These are phyloP conservation scores for Irpex lacteus DNA, from an alignment of 1,284 basidiomycete species.

Conservation along the genomic window DNA sequence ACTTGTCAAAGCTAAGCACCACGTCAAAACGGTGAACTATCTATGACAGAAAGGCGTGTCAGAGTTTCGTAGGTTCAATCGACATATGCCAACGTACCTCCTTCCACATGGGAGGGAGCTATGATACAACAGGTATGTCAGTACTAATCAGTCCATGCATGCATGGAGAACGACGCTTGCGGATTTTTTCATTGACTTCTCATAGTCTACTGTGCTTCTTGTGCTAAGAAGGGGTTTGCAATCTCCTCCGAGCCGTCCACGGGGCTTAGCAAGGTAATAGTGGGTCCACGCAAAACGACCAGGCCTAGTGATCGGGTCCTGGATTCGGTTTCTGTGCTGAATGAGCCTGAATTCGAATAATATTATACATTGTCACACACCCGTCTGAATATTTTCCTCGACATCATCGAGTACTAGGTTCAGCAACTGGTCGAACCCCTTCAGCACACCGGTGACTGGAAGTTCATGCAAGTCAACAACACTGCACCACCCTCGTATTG, in stretches of 20 bases:
- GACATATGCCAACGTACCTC: too few species aligned
- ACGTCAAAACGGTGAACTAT: too few species aligned
- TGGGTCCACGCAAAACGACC: conserved; percentile 88
- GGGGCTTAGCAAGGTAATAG: conserved; percentile 88
- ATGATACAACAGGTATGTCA: neutral
- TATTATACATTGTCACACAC: conserved; percentile 35
- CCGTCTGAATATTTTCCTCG: conserved; percentile 64
- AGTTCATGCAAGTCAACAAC: conserved; percentile 5
- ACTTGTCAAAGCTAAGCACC: too few species aligned
- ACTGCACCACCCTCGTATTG: neutral
- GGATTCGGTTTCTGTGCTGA: conserved; percentile 56
- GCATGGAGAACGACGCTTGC: neutral
- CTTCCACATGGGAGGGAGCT: too few species aligned
- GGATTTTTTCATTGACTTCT: neutral
- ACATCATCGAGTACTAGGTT: conserved; percentile 95
- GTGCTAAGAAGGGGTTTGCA: conserved; percentile 73
- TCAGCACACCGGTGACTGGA: conserved; percentile 86
- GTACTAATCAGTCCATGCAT: neutral
- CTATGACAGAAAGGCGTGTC: too few species aligned
- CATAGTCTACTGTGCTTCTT: conserved; percentile 29
- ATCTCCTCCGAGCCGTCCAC: conserved; percentile 93
- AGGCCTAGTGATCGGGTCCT: conserved; percentile 75
- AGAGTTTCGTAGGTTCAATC: too few species aligned
- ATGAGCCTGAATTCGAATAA: neutral
- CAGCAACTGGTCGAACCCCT: conserved; percentile 95